Percentiles rank a stretch among this genome's conserved stretches.
These are phyloP conservation scores for Phytophthora gonapodyides DNA, from an alignment of 352 stramenopile genomes.

Conservation along the genomic window DNA sequence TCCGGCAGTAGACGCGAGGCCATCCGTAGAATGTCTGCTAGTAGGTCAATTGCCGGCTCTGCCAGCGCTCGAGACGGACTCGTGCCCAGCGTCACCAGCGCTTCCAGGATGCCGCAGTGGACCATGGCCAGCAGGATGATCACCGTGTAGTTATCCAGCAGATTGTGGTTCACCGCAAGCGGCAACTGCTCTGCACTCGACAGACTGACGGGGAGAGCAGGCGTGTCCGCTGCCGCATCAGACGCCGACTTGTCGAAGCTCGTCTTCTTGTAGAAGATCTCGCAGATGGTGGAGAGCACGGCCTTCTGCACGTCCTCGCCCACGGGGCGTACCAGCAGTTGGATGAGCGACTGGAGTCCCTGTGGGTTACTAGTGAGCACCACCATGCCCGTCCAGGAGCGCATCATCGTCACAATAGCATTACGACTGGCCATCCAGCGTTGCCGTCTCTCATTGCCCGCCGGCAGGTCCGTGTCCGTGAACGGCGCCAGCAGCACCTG, in stretches of 20 bases:
- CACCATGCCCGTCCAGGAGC: slow-evolving; percentile 89
- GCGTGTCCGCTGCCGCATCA: slow-evolving; percentile 43
- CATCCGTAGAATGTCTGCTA: slow-evolving; percentile 86
- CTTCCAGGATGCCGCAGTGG: slow-evolving; percentile 84
- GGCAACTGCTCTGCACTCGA: slow-evolving; percentile 71
- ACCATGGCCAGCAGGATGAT: slow-evolving; percentile 87
- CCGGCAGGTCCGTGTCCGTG: slow-evolving; percentile 87
- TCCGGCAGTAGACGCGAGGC: slow-evolving; percentile 81
- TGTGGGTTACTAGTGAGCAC: slow-evolving; percentile 88
- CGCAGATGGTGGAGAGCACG: slow-evolving; percentile 86
- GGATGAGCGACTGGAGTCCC: slow-evolving; percentile 84
- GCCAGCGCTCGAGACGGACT: slow-evolving; percentile 72
- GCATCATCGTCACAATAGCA: slow-evolving; percentile 91
- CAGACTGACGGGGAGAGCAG: slow-evolving; percentile 70
- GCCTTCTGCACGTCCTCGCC: slow-evolving; percentile 90
- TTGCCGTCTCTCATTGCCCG: slow-evolving; percentile 82
- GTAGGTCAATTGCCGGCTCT: slow-evolving; percentile 83
- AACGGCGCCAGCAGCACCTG: slow-evolving; percentile 87
- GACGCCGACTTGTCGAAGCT: slow-evolving; percentile 72
- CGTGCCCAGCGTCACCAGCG: slow-evolving; percentile 82
- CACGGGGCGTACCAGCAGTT: slow-evolving; percentile 86
- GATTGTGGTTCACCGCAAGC: slow-evolving; percentile 69
- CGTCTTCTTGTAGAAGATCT: slow-evolving; percentile 90
- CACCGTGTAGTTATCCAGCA: slow-evolving; percentile 90
- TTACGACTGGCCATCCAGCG: slow-evolving; percentile 91